Evolutionary conservation across 2,329 filamentous ascomycete species (phyloP).

Genomic region (Cladophialophora immunda): DNA sequence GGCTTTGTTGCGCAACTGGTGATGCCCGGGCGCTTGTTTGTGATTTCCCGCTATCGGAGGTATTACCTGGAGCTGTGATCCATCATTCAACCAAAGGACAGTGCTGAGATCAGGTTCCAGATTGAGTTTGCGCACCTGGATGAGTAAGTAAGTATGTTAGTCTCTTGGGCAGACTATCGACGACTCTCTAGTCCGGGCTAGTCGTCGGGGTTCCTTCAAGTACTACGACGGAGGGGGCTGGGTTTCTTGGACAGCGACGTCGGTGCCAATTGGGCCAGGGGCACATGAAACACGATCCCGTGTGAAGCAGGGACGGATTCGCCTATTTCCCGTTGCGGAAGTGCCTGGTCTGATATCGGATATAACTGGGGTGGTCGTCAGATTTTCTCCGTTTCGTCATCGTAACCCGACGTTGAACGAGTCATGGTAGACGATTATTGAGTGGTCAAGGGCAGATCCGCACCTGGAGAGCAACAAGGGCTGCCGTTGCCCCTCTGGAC

Average conservation of each 20-base stretch:
- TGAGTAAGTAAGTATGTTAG: background rate
- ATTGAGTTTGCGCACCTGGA: slow-evolving; percentile 1
- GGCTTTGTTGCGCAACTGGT: background rate
- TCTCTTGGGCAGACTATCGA: background rate
- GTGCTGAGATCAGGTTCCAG: background rate
- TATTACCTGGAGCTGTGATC: background rate
- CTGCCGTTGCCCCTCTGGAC: background rate
- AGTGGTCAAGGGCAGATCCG: background rate
- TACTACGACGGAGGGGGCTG: background rate
- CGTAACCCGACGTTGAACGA: background rate
- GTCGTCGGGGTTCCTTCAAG: background rate
- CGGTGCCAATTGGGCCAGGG: background rate
- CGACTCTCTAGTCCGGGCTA: background rate
- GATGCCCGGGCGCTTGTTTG: background rate
- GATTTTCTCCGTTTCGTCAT: background rate
- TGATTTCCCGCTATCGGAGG: background rate
- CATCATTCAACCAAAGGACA: background rate
- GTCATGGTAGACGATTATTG: background rate
- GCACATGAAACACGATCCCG: background rate
- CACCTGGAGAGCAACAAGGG: background rate
- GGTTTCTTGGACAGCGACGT: background rate
- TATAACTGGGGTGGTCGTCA: background rate
- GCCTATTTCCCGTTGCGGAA: background rate
- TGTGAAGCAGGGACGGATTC: background rate
- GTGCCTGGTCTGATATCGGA: background rate